These are phyloP conservation scores for Cryphonectria carpinicola DNA, from an alignment of 2,329 filamentous ascomycete species.

Conservation along the genomic window DNA sequence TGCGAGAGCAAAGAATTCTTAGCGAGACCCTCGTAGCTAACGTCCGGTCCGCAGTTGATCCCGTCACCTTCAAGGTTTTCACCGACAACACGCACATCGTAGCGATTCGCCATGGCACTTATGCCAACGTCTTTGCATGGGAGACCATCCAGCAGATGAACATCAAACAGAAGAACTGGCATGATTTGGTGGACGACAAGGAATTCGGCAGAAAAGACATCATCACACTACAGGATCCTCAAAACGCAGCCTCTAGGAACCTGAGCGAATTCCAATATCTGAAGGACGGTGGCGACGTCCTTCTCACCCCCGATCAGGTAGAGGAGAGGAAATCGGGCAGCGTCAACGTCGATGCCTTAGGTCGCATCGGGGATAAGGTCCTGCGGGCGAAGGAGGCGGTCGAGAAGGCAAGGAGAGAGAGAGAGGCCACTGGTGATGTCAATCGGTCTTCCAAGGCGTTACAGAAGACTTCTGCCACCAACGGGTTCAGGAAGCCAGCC, in stretches of 20 bases:
- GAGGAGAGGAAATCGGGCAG: conserved; percentile 66
- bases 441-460: conserved; percentile 55
- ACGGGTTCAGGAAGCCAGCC: conserved; percentile 44
- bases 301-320: conserved; percentile 71
- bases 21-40: background rate
- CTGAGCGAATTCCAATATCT: conserved; percentile 88
- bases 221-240: conserved; percentile 94
- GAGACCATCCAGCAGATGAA: conserved; percentile 96
- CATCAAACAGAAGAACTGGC: conserved; percentile 96
- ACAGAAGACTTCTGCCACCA: conserved; percentile 33
- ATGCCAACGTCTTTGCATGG: conserved; percentile 95
- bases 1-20: background rate
- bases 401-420: conserved; percentile 81
- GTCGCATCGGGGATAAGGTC: conserved; percentile 79
- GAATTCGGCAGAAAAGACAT: conserved; percentile 90
- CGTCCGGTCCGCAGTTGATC: conserved; percentile 62
- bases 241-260: conserved; percentile 82
- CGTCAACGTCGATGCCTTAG: conserved; percentile 81
- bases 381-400: conserved; percentile 90
- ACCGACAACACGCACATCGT: conserved; percentile 98
- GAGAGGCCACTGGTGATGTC: conserved; percentile 63
- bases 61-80: conserved; percentile 95
- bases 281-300: conserved; percentile 75
- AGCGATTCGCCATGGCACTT: conserved; percentile 75
- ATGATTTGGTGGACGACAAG: conserved; percentile 82